Base-by-base conservation (phyloP, 805 yeast species). In the Teunomyces kruisii region DNA sequence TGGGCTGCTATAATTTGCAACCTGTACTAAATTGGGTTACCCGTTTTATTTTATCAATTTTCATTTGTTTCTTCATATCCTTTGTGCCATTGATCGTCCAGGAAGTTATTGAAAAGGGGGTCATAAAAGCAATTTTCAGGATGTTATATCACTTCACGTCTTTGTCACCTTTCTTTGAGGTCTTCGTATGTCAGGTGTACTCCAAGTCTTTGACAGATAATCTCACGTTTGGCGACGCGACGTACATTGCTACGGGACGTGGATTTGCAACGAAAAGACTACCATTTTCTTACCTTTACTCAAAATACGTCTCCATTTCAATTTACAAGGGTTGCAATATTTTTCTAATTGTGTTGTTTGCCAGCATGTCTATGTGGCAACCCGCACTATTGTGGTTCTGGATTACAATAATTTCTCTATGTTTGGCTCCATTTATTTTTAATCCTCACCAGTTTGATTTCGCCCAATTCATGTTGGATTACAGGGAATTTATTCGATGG, bases 21-120 rank as follows among this genome's bases (percentile, higher is more conserved):
- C 97, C 97, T 0, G 91, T 88, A n/a, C 65, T 88, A 40, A 81
- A 85, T 55, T 92, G 98, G 98, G 86, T 92, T 15, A 79, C 86
- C 12, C 80, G 92, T 51, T 92, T 90, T 69, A 89, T 91, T 12
- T 68, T 91, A 44, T 89, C 97, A 0, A 89, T 92, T 32, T 87
- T 90, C 67, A 89, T 92, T 56, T 96, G 95, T 43, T 92, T 92
- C 64, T 89, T 89, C 66, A 88, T 92, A 50, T 85, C 97, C 1
- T 91, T 92, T 62, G 76, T 89, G 10, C 98, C 98, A 0, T 69
- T 92, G 55, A 73, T 88, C 31, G 82, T 92, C 6, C 97, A 92
- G 58, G 98, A 92, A 59, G 58, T 89, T 36, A 78, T 89, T 9
- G 98, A 92, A 61, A 81, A 90, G 56, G 97, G 98, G 0, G 53